Evolutionary conservation across 176 grass and related monocot genomes (phyloP).

Genomic region (Panicum miliaceum): DNA sequence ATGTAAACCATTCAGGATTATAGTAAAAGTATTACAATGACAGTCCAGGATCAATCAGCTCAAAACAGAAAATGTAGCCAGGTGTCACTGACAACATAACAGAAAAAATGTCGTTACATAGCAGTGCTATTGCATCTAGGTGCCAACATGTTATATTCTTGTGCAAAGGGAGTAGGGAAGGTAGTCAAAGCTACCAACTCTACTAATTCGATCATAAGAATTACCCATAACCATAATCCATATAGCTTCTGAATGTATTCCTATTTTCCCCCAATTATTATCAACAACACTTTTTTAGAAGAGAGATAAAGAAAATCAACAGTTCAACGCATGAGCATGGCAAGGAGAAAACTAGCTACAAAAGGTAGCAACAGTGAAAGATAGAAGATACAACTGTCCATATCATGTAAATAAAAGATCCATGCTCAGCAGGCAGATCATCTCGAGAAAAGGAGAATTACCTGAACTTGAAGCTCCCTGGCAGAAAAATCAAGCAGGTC

Average conservation of each 20-base stretch:
- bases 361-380: constrained; percentile 36
- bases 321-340: not conserved
- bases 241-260: constrained; percentile 12
- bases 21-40: constrained; percentile 6
- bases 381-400: constrained; percentile 12
- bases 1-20: constrained; percentile 22
- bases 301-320: not conserved
- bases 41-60: not conserved
- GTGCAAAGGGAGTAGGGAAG: constrained; percentile 4
- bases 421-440: constrained; percentile 1
- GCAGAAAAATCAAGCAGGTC: constrained; percentile 94
- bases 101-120: constrained; percentile 25
- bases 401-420: constrained; percentile 21
- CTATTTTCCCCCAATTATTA: not conserved
- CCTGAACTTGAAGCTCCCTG: constrained; percentile 98
- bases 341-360: constrained; percentile 15
- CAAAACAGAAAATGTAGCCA: not conserved
- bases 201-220: constrained; percentile 30
- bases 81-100: constrained; percentile 20
- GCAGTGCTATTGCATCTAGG: constrained; percentile 13
- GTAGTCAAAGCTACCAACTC: constrained; percentile 32
- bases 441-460: constrained; percentile 39
- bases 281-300: not conserved
- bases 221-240: not conserved
- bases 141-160: not conserved